Evolutionary conservation across 345 rosid species (phyloP).

Genomic region (Balakata baccata): DNA sequence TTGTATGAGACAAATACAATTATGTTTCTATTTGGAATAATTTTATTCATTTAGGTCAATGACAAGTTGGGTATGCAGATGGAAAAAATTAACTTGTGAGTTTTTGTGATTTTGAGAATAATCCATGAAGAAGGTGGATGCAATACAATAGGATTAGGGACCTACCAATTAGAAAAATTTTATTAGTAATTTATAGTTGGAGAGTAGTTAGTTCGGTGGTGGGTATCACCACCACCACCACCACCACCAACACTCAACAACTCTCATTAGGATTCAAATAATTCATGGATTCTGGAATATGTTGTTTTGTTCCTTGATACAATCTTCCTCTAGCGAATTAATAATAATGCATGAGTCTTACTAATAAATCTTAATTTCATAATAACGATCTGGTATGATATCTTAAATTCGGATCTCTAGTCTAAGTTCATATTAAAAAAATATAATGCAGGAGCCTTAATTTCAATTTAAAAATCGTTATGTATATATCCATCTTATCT

Average conservation of each 20-base stretch:
- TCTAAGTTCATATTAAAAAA: too few species aligned
- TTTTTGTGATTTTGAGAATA: slow-evolving; percentile 12
- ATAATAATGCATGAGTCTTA: neutral
- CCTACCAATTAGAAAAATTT: slow-evolving; percentile 27
- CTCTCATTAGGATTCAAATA: slow-evolving; percentile 14
- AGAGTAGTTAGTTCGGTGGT: slow-evolving; percentile 16
- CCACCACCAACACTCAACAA: slow-evolving; percentile 17
- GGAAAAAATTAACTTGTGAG: slow-evolving; percentile 13
- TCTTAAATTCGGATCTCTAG: too few species aligned
- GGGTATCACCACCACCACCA: slow-evolving; percentile 17
- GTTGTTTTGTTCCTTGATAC: neutral
- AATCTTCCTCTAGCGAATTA: neutral
- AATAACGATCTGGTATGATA: too few species aligned
- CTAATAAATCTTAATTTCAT: too few species aligned
- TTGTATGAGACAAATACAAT: neutral
- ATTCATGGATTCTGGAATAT: slow-evolving; percentile 10
- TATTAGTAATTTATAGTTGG: slow-evolving; percentile 18
- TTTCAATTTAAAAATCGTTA: neutral
- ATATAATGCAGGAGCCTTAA: slow-evolving; percentile 12
- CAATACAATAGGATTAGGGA: slow-evolving; percentile 20
- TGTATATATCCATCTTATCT: neutral
- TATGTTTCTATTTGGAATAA: neutral
- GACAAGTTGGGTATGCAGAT: slow-evolving; percentile 18
- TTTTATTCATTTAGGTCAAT: slow-evolving; percentile 9
- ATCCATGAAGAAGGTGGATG: slow-evolving; percentile 24